Base-by-base conservation (phyloP, 805 yeast species). In the Pichia occidentalis region DNA sequence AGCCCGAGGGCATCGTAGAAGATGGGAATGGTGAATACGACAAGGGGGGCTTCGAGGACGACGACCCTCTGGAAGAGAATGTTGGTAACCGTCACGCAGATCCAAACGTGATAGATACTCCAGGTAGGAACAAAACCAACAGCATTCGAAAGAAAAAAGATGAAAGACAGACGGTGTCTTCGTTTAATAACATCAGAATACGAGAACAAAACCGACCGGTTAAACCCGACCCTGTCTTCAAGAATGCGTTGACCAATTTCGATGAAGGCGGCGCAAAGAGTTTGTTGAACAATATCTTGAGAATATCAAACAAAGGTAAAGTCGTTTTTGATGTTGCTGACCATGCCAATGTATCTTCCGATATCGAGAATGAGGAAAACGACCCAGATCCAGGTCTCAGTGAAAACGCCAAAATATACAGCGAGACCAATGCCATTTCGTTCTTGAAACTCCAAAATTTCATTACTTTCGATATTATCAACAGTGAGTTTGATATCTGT, bases 191-290 rank as follows among this genome's bases (percentile, higher is more conserved):
- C 21, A 56, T 73, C 18, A 51, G 56, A 33, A 50, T 67, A 36
- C 71, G 68, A 45, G 69, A 71, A 39, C 53, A 68, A 17, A 77
- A 72, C 31, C 71, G 61, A 45, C 77, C 73, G 46, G 50, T 71
- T 2, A 62, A 68, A 4, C 67, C 71, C 13, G 77, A 74, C 48
- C 80, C 80, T 1, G 63, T 74, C n/a, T 74, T 74, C 51, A 73
- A 71, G 46, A 59, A 71, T 43, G 77, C 78, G 0, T 56, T 74
- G 37, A 66, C 79, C 0, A 77, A 71, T 35, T 74, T 74, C 45
- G 80, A 74, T 52, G 79, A 74, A 57, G 80, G 79, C n/a, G 80
- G 80, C 1, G 75, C 79, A 14, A 71, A 71, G 46, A 67, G 75
- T 44, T 55, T 74, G 34, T 55, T 74, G 18, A 56, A 70, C 40